phyloP scores from a whole-genome alignment of 305 asterid species.

The Solanum aculeatissimum region DNA sequence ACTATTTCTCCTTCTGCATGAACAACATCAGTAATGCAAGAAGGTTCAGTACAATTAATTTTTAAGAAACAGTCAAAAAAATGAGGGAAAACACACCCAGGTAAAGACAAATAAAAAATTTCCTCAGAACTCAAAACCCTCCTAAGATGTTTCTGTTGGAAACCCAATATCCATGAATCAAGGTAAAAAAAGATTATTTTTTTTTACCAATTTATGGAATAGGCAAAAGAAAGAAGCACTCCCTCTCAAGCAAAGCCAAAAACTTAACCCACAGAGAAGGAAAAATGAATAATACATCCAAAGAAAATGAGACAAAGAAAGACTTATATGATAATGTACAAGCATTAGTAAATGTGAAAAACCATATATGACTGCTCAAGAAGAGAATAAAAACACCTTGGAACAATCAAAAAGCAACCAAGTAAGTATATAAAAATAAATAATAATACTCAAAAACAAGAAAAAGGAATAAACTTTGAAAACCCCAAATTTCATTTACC shows the following conservation, averaged over 20 bases:
- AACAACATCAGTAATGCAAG: not conserved
- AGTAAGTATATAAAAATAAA: not conserved
- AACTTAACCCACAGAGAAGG: constrained; percentile 22
- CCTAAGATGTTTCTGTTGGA: constrained; percentile 25
- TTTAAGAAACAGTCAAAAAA: not conserved
- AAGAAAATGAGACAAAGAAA: constrained; percentile 36
- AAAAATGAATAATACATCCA: constrained; percentile 42
- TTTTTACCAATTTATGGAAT: constrained; percentile 36
- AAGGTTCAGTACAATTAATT: not conserved
- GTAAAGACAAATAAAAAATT: constrained; percentile 29
- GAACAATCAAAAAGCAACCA: constrained; percentile 64
- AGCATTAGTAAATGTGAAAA: constrained; percentile 55
- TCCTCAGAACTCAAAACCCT: constrained; percentile 26
- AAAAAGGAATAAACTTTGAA: not conserved
- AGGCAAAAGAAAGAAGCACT: constrained; percentile 58
- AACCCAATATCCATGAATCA: constrained; percentile 31
- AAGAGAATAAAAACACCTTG: constrained; percentile 82
- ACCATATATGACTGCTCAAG: constrained; percentile 84
- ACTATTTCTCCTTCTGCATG: not conserved
- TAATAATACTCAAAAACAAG: constrained; percentile 14
- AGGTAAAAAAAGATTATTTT: constrained; percentile 10
- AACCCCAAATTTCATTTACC: not conserved
- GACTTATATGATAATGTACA: constrained; percentile 7
- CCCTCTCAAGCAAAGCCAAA: constrained; percentile 59
- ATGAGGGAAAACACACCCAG: constrained; percentile 3